Evolutionary conservation across 2,329 filamentous ascomycete genomes (phyloP).

Genomic region (Cercospora sesami): DNA sequence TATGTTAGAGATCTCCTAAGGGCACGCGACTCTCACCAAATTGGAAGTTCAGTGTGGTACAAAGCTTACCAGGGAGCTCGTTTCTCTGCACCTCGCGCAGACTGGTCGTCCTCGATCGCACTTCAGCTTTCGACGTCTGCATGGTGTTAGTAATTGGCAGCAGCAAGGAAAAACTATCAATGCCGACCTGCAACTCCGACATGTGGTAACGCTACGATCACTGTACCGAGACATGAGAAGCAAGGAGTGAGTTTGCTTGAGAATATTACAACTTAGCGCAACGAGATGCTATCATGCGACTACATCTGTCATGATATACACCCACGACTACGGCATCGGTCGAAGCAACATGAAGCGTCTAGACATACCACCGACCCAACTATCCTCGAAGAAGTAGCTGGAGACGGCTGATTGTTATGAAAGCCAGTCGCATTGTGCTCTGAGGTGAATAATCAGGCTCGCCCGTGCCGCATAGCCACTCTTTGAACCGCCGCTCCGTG

Average conservation of each 20-base stretch:
- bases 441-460: not conserved
- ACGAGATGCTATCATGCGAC: not conserved
- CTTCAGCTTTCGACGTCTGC: slow-evolving; percentile 23
- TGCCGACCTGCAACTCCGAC: slow-evolving; percentile 21
- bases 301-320: not conserved
- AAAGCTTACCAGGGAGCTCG: slow-evolving; percentile 20
- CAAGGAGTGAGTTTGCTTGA: not conserved
- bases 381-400: slow-evolving; percentile 5
- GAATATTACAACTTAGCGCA: not conserved
- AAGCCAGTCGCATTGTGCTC: not conserved
- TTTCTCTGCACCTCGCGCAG: slow-evolving; percentile 24
- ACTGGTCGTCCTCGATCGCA: slow-evolving; percentile 21
- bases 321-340: not conserved
- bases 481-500: not conserved
- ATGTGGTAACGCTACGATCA: slow-evolving; percentile 25
- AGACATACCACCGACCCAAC: not conserved
- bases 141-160: not conserved
- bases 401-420: not conserved
- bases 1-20: not conserved
- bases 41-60: not conserved
- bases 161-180: not conserved
- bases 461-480: not conserved
- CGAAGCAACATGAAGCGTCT: slow-evolving; percentile 2
- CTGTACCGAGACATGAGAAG: slow-evolving; percentile 1
- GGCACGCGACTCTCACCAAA: not conserved